Base-by-base conservation (phyloP, 306 rosid species). In the Trifolium fragiferum region DNA sequence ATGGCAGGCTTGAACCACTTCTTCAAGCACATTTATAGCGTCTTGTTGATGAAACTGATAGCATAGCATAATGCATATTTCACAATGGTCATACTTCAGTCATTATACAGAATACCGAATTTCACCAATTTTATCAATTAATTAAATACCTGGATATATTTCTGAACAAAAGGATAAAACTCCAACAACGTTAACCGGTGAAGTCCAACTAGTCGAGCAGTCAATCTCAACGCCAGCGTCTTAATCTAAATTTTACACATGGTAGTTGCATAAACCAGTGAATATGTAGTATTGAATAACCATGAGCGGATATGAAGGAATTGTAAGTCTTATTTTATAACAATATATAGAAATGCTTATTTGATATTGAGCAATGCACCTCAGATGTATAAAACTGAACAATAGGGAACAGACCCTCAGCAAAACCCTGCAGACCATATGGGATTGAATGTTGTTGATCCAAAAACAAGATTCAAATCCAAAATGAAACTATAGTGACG, bases 1-100 rank as follows among this genome's bases (percentile, higher is more conserved):
- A 84, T 93, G 98, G 86, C 97, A 90, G 16, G 98, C 84, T 82
- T 90, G 97, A 78, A 90, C 92, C 77, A 85, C 92, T 64, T 96
- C 88, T 38, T 93, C 92, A 76, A 93, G 90, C 83, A 90, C 86
- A 82, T 62, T 84, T 23, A 89, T 90, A 44, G 90, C 73, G 47
- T 89, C 96, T 0, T 86, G 84, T 78, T 90, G 95, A 73, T 87
- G 97, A 2, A 92, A 93, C 97, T 93, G 97, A 82, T 88, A 73
- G 77, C 73, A 85, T 32, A 32, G 37, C 37, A 32, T 32, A 32
- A 32, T 32, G 37, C 37, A 32, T 41, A 10, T 0, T 10, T 41
- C 47, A 41, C 47, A 41, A 11, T 3, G 47, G 15, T 11, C 15
- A 11, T 4, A 11, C 15, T 41, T 11, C 3, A 11, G 15, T 41